phyloP scores from a whole-genome alignment of 108 stramenopile species.

The Discostella stelligeroides region DNA sequence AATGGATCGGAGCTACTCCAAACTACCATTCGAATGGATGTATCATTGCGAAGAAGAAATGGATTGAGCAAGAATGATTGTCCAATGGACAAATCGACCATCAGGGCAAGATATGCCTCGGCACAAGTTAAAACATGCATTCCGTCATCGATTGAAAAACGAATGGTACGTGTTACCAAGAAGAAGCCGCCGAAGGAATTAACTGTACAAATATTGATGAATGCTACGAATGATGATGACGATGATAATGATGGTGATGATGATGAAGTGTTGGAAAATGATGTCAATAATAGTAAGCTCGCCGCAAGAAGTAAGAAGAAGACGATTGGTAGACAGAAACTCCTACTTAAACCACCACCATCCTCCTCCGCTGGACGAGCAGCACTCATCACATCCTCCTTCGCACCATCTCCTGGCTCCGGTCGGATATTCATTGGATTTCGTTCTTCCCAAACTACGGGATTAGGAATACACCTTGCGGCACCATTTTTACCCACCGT shows the following conservation, averaged over 20 bases:
- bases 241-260: constrained; percentile 19
- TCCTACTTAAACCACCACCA: background rate
- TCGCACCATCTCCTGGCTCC: constrained; percentile 61
- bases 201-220: constrained; percentile 67
- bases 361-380: constrained; percentile 5
- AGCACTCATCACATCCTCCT: constrained; percentile 55
- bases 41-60: constrained; percentile 34
- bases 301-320: too few species aligned
- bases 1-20: constrained; percentile 35
- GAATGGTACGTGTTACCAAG: constrained; percentile 88
- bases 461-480: constrained; percentile 70
- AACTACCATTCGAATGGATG: constrained; percentile 41
- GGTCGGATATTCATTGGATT: constrained; percentile 85
- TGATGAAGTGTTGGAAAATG: background rate
- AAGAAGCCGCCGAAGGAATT: constrained; percentile 76
- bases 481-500: constrained; percentile 87
- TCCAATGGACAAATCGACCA: constrained; percentile 59
- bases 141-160: constrained; percentile 55
- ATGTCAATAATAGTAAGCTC: too few species aligned
- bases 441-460: constrained; percentile 81
- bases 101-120: constrained; percentile 71
- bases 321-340: too few species aligned
- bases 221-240: constrained; percentile 49
- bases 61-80: constrained; percentile 8
- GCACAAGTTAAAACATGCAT: constrained; percentile 69